Conservation (phyloP, 345 rosid species). For the Clarkia xantiana region DNA sequence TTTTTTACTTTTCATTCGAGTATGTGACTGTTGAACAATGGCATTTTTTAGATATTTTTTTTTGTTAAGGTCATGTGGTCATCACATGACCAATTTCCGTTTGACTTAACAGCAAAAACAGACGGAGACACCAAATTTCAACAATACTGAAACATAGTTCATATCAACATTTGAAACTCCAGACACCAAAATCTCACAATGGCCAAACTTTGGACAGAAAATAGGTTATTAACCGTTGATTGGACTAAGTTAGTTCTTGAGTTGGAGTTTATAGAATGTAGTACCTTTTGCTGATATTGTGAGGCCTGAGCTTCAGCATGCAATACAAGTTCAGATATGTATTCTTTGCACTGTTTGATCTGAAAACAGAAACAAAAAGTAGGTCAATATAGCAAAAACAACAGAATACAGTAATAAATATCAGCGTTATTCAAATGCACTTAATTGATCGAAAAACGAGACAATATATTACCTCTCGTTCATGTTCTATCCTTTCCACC, state of each 20-base stretch:
- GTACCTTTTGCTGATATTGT: slow-evolving; percentile 78
- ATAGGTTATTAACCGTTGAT: too few relatives aligned
- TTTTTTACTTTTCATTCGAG: too few relatives aligned
- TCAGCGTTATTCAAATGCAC: background rate
- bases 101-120: too few relatives aligned
- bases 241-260: background rate
- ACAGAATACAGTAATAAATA: background rate
- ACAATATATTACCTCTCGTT: slow-evolving; percentile 44
- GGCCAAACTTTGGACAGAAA: too few relatives aligned
- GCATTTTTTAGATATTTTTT: too few relatives aligned
- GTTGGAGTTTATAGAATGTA: background rate
- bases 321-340: slow-evolving; percentile 59
- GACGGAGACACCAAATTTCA: too few relatives aligned
- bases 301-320: slow-evolving; percentile 93
- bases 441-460: slow-evolving; percentile 1
- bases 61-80: too few relatives aligned
- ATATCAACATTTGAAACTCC: too few relatives aligned
- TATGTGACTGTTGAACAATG: too few relatives aligned
- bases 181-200: too few relatives aligned
- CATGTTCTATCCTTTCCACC: slow-evolving; percentile 43
- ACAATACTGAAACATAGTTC: too few relatives aligned
- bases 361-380: slow-evolving; percentile 18
- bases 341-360: slow-evolving; percentile 64
- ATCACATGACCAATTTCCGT: too few relatives aligned
- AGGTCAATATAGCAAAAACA: background rate